Percentiles rank a stretch among this genome's conserved stretches.
These are phyloP conservation scores for Castanea crenata DNA, from an alignment of 306 rosid genomes.

Conservation along the genomic window DNA sequence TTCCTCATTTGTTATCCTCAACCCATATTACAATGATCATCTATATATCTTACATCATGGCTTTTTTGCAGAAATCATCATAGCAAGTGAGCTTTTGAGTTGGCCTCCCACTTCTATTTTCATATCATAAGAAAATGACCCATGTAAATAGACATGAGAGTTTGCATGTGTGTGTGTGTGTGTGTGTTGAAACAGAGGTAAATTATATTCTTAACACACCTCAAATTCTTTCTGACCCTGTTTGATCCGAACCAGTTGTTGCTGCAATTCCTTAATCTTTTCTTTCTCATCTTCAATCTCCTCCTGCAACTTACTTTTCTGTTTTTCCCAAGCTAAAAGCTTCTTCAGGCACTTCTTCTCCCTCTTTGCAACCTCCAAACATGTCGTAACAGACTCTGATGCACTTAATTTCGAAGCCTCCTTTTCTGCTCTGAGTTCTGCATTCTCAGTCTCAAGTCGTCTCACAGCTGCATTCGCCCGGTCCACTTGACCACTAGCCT, in stretches of 20 bases:
- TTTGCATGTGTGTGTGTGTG: background rate
- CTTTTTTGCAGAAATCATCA: background rate
- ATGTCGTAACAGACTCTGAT: constrained; percentile 72
- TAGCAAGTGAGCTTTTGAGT: too few species aligned
- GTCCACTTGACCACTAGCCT: constrained; percentile 94
- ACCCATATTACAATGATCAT: background rate
- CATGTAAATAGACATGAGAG: too few species aligned
- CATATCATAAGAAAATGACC: too few species aligned
- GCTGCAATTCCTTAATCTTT: constrained; percentile 64
- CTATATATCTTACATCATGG: background rate
- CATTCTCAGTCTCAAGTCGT: constrained; percentile 82
- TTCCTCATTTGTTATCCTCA: background rate
- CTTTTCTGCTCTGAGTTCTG: constrained; percentile 96
- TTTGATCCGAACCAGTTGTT: constrained; percentile 48
- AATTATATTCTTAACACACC: constrained; percentile 42
- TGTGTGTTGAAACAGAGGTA: constrained; percentile 11
- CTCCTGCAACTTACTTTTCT: constrained; percentile 73
- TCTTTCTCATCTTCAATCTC: constrained; percentile 67
- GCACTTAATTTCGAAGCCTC: constrained; percentile 98
- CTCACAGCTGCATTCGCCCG: constrained; percentile 85
- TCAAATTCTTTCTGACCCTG: constrained; percentile 69
- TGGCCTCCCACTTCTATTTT: too few species aligned
- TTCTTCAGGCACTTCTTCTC: constrained; percentile 82
- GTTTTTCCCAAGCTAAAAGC: constrained; percentile 94
- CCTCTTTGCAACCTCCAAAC: constrained; percentile 85